Evolutionary conservation across 73 alveolate genomes (phyloP).

Genomic region (Uronychia binucleata): DNA sequence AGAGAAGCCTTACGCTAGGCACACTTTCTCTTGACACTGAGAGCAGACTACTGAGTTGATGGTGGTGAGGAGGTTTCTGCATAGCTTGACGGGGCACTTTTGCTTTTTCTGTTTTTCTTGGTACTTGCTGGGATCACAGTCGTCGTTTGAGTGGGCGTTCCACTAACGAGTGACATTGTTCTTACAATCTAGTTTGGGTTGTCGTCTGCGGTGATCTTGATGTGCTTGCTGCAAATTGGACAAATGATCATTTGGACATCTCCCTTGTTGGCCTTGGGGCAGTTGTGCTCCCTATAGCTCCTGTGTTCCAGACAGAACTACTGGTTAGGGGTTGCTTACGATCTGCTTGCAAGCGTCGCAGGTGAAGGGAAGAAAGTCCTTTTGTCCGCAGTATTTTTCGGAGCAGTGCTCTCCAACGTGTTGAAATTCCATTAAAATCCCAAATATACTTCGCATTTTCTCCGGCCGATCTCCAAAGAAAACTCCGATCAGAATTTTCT

Average conservation of each 20-base stretch:
- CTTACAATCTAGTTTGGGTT: slow-evolving; percentile 35
- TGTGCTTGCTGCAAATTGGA: slow-evolving; percentile 55
- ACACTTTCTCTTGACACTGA: neutral
- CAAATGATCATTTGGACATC: slow-evolving; percentile 54
- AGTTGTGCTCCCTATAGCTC: slow-evolving; percentile 24
- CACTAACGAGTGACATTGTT: neutral
- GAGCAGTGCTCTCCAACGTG: slow-evolving; percentile 51
- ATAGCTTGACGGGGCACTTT: neutral
- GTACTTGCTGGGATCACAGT: neutral
- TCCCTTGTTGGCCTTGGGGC: slow-evolving; percentile 15
- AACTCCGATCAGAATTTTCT: too few relatives aligned
- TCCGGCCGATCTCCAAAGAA: too few relatives aligned
- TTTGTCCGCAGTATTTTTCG: slow-evolving; percentile 17
- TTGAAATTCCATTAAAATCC: slow-evolving; percentile 28
- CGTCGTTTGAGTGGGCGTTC: neutral
- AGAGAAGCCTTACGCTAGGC: neutral
- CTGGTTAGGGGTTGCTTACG: neutral
- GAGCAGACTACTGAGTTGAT: neutral
- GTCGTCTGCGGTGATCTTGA: slow-evolving; percentile 31
- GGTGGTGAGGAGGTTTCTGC: neutral
- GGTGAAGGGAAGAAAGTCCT: slow-evolving; percentile 52
- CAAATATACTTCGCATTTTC: too few relatives aligned
- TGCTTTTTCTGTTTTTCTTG: neutral
- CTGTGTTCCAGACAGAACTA: slow-evolving; percentile 39
- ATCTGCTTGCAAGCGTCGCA: slow-evolving; percentile 37